Evolutionary conservation across 2,329 filamentous ascomycete species (phyloP).

Genomic region (Penicillium brasilianum): DNA sequence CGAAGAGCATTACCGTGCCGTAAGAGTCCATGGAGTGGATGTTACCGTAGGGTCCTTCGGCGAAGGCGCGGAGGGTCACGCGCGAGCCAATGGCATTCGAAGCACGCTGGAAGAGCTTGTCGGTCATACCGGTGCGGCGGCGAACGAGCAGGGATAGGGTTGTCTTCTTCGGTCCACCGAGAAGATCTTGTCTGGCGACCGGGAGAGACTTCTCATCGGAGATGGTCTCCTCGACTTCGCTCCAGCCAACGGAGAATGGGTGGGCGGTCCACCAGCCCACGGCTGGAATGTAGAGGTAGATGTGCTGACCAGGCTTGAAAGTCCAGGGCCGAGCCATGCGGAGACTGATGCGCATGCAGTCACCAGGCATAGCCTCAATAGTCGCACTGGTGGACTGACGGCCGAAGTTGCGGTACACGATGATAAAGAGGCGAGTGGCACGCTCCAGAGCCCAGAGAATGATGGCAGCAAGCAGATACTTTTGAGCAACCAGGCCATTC

Average conservation of each 20-base stretch:
- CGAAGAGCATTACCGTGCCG: conserved; percentile 87
- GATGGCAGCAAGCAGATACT: conserved; percentile 76
- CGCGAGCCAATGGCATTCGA: conserved; percentile 57
- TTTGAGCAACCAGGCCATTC: conserved; percentile 69
- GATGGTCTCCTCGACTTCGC: conserved; percentile 60
- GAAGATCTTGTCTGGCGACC: conserved; percentile 58
- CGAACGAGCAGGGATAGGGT: conserved; percentile 83
- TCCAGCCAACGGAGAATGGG: conserved; percentile 80
- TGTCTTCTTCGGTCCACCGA: conserved; percentile 53
- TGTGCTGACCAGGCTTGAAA: conserved; percentile 72
- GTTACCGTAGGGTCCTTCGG: conserved; percentile 88
- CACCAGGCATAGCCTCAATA: conserved; percentile 71
- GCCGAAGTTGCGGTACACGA: conserved; percentile 68
- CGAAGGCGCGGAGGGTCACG: conserved; percentile 70
- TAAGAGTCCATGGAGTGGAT: conserved; percentile 89
- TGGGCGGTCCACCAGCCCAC: conserved; percentile 74
- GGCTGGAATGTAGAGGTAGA: conserved; percentile 72
- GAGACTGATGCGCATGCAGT: conserved; percentile 72
- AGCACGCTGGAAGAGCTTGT: conserved; percentile 76
- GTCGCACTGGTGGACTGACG: conserved; percentile 66
- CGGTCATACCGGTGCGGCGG: conserved; percentile 85
- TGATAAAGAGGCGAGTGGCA: conserved; percentile 64
- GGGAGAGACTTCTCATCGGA: conserved; percentile 48
- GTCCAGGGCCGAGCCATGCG: conserved; percentile 69
- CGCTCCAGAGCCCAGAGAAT: conserved; percentile 79